Base-by-base conservation (phyloP, 108 stramenopile genomes). In the Discostella stelligeroides region DNA sequence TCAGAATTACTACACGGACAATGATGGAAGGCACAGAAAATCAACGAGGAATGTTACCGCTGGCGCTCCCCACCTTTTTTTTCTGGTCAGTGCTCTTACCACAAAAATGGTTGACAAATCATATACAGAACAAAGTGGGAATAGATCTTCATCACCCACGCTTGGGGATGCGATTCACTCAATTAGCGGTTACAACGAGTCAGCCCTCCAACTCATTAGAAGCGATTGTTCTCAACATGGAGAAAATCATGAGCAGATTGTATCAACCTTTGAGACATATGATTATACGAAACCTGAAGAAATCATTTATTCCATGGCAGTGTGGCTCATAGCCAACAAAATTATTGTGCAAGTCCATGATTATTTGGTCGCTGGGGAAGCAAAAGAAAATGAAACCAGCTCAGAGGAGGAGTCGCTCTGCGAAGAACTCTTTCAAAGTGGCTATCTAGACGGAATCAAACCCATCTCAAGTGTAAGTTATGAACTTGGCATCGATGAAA, bases 331-430 rank as follows among this genome's bases (percentile, higher is more conserved):
- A 2, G 70, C 48, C 2, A 84, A 84, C 49, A 63, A 58, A 15
- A 72, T 90, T 7, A 53, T 95, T 46, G 62, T 81, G 1, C 85
- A 88, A 39, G 34, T 86, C 21, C 77, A 85, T 55, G 85, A 88
- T 34, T 90, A 80, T 61, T 73, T 81, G 28, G 72, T 88, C 10
- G 54, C 68, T 21, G 62, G 81, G 28, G 46, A 62, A 40, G 27
- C 9, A 37, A 17, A n/a, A n/a, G n/a, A n/a, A n/a, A n/a, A n/a
- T n/a, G n/a, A n/a, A n/a, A n/a, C n/a, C 12, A 15, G 15, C 14
- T n/a, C n/a, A n/a, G n/a, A n/a, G 10, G 66, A 71, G 11, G 70
- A 72, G 39, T 30, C 38, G 14, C 46, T 51, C 24, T 63, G 48
- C 29, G 24, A 63, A 17, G 48, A 38, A 18, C 63, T 72, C 5